phyloP scores from a whole-genome alignment of 1,284 basidiomycete genomes.

The Salmacisia buchloeana region DNA sequence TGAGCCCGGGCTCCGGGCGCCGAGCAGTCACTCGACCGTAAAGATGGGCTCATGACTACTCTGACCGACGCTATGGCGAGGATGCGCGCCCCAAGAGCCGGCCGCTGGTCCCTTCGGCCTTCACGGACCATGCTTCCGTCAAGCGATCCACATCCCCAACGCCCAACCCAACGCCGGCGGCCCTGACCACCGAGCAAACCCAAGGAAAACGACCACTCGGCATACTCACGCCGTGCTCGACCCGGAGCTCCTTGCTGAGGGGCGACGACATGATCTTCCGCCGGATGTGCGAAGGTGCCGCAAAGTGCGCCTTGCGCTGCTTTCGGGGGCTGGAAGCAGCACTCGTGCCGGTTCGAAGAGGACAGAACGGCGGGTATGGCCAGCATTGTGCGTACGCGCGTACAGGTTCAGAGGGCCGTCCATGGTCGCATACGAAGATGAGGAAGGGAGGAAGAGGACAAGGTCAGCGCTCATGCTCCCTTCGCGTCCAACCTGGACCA shows the following conservation, averaged over 20 bases:
- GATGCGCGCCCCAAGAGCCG: too few relatives aligned
- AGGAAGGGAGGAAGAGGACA: not conserved
- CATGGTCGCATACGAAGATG: not conserved
- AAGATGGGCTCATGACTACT: too few relatives aligned
- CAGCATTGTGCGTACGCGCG: too few relatives aligned
- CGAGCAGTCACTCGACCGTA: too few relatives aligned
- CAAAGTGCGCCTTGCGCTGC: conserved; percentile 31
- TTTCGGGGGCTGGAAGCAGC: not conserved
- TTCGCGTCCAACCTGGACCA: not conserved
- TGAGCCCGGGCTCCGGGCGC: too few relatives aligned
- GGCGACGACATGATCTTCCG: conserved; percentile 97
- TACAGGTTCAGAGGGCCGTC: too few relatives aligned
- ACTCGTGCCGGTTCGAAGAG: too few relatives aligned
- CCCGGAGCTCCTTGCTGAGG: conserved; percentile 88
- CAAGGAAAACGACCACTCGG: not conserved
- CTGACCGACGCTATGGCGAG: too few relatives aligned
- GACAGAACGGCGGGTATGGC: too few relatives aligned
- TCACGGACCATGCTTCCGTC: too few relatives aligned
- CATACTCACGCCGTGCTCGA: conserved; percentile 80
- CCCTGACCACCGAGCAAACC: not conserved
- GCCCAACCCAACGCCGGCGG: not conserved
- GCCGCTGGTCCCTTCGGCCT: too few relatives aligned
- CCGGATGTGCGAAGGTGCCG: conserved; percentile 58
- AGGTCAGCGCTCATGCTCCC: not conserved
- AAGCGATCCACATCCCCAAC: too few relatives aligned